Evolutionary conservation across 139 green algal genomes (phyloP), one percentile per base, ranked within the genome.

Genomic region (Picochlorum sp.): DNA sequence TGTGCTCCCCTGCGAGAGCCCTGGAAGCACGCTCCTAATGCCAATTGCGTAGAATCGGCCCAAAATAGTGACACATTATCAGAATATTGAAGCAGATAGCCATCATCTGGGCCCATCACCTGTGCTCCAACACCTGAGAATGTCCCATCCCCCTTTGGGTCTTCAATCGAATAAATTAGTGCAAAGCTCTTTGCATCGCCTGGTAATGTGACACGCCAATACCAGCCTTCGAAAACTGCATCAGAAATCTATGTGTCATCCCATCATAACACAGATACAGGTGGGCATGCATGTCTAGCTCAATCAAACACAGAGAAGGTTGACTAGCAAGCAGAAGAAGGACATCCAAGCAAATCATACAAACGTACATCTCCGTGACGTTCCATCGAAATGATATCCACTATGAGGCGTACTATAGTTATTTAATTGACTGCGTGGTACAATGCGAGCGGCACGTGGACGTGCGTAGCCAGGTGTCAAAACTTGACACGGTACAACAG

Each of bases 181-280:
- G 92, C 92, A 74, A 98, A 98, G 74, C 80, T 91, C 44, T 95
- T 64, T 14, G 76, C 74, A n/a, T 75, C 77, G 3, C 89, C 85
- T 2, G 91, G 88, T 11, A 98, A 70, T 4, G 81, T 86, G 2
- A 97, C 80, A 66, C 86, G 65, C 28, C 87, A 97, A 72, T 98
- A 98, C 92, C 92, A 98, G 3, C 92, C 92, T 67, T 98, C 92
- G 67, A 97, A 96, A 74, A 97, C 60, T 66, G 7, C 51, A 59
- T 16, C 13, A n/a, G 1, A 23, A 16, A 18, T 34, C 30, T 7
- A 16, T 34, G 23, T 37, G 15, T 59, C 21, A 34, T 37, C 9
- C 6, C 15, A 59, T 28, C 28, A 30, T 2, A 30, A 6, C 28
- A 5, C 26, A 31, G 51, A 30, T 4, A 7, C 57, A 65, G 56